Base-by-base conservation (phyloP, 495 filamentous ascomycete species). In the Aspergillus conjunctus region DNA sequence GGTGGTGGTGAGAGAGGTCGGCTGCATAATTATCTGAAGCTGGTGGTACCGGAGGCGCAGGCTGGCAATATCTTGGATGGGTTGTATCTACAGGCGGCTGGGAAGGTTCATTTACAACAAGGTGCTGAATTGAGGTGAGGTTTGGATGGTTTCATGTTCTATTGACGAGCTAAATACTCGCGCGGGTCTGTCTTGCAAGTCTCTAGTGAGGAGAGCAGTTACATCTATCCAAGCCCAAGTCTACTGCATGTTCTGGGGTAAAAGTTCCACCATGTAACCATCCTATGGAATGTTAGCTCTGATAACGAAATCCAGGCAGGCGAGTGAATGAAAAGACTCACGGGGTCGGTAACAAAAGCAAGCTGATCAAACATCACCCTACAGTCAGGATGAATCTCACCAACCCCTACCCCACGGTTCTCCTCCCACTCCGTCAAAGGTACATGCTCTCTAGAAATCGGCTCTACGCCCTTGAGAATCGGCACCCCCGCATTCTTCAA, bases 291-390 rank as follows among this genome's bases (percentile, higher is more conserved):
- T 22, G 18, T 58, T 49, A 54, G 51, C 50, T 18, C 14, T 26
- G 26, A 26, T 26, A 5, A 2, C 5, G 20, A 11, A 1, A 48
- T 20, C 21, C 6, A 51, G 32, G 15, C 51, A 9, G 32, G 15
- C 51, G 6, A 54, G 4, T 46, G 32, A 50, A 30, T 39, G 32
- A 31, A 8, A 17, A 48, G 43, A 69, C 75, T 67, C 63, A 76
- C 75, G 67, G 73, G 75, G 69, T 78, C 75, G 61, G 64, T 60
- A 17, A 78, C 70, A 70, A 69, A 75, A 20, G 69, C 75, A 70
- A 77, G 71, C 60, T 72, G 67, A 50, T 71, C 70, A 64, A 74
- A 76, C 34, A 77, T 69, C 60, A 62, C 61, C 51, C 61, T 64
- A 71, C 74, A 77, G 51, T 70, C 68, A 37, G 14, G 51, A 70